Base-by-base conservation (phyloP, 352 stramenopile species). In the Globisporangium polare region DNA sequence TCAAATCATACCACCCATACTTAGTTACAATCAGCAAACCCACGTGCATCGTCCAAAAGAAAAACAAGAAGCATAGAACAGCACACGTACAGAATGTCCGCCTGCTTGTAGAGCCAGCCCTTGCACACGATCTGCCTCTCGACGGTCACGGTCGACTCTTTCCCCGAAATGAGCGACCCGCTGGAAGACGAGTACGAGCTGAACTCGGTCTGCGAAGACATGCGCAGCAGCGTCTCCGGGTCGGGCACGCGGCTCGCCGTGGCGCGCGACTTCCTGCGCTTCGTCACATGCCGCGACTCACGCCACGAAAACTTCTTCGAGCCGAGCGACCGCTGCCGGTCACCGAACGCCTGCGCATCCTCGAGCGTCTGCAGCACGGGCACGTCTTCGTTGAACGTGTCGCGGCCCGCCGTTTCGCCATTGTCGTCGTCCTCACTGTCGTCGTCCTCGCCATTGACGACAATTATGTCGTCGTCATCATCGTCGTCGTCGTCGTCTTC, bases 351-450 rank as follows among this genome's bases (percentile, higher is more conserved):
- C 33, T 74, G 49, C 45, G 75, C 66, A 51, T 92, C 83, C 56
- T 90, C 83, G 5, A 70, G 72, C 5, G 75, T 88, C 69, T 92
- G 77, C 39, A 92, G 54, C 53, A 92, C 83, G 0, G 83, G 75
- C 29, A 90, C 80, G 53, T 89, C 70, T 22, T 83, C 75, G 20
- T 77, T 73, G 1, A 66, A 58, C 54, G 78, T 71, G 47, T 77
- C 82, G 18, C 72, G 60, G 29, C 65, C 74, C 3, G 68, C 66
- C 10, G 73, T 67, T 8, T 74, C 70, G 29, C 57, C 66, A 29
- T 70, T 66, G 33, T 65, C 69, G 17, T 67, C 53, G 3, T 51
- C 47, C 31, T 68, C 65, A 24, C 60, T 41, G 45, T 79, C 74
- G 17, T 73, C 67, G 8, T 66, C 57, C 17, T 57, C 47, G 2